Evolutionary conservation across 2,329 filamentous ascomycete species (phyloP).

Genomic region (Aspergillus piperis): DNA sequence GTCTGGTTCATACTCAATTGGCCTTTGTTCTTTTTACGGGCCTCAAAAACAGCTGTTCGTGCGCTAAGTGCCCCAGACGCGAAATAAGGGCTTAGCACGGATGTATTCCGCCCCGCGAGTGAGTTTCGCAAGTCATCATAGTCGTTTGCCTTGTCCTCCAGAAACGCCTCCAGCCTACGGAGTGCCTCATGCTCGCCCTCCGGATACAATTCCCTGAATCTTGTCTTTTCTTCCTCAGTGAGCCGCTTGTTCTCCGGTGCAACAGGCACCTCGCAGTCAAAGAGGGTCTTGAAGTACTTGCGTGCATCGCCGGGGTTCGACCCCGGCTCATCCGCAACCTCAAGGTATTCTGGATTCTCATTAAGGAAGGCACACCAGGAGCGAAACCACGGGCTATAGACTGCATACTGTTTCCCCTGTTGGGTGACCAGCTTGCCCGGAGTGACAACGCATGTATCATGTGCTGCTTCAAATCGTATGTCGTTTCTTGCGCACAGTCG

Average conservation of each 20-base stretch:
- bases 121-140: slow-evolving; percentile 70
- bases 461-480: slow-evolving; percentile 69
- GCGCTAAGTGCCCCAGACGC: slow-evolving; percentile 68
- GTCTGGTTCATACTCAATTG: slow-evolving; percentile 66
- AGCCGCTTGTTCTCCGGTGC: slow-evolving; percentile 66
- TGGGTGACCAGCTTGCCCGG: slow-evolving; percentile 70
- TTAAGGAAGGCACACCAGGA: slow-evolving; percentile 75
- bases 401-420: slow-evolving; percentile 74
- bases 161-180: slow-evolving; percentile 65
- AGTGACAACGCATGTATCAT: slow-evolving; percentile 80
- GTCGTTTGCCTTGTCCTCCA: slow-evolving; percentile 60
- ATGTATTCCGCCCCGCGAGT: slow-evolving; percentile 64
- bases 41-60: slow-evolving; percentile 65
- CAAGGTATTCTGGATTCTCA: slow-evolving; percentile 66
- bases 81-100: slow-evolving; percentile 70
- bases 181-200: slow-evolving; percentile 73
- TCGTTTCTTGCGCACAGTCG: slow-evolving; percentile 61
- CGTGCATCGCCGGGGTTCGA: slow-evolving; percentile 56
- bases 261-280: slow-evolving; percentile 61
- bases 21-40: slow-evolving; percentile 62
- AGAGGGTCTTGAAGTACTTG: slow-evolving; percentile 57
- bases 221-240: slow-evolving; percentile 58
- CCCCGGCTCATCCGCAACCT: slow-evolving; percentile 59
- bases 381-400: slow-evolving; percentile 81
- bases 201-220: slow-evolving; percentile 66